Percentiles rank a stretch among this genome's conserved stretches.
phyloP scores from a whole-genome alignment of 352 stramenopile genomes.

The Phytophthora sojae region DNA sequence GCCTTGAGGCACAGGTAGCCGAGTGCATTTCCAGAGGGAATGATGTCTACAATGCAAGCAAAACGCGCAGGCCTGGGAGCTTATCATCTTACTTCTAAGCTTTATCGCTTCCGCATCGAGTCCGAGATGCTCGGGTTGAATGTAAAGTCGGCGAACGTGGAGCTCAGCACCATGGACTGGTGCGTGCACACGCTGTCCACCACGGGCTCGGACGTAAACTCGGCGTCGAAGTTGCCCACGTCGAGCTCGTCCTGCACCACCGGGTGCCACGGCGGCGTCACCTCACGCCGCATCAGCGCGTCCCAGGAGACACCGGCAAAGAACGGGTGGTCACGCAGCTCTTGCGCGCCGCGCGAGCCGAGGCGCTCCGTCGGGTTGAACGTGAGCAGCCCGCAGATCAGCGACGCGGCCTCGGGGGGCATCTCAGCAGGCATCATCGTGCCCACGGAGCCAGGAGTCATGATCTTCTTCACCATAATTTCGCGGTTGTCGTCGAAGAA shows the following conservation, averaged over 20 bases:
- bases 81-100: slow-evolving; percentile 29
- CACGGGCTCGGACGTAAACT: slow-evolving; percentile 81
- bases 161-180: slow-evolving; percentile 66
- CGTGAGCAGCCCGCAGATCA: slow-evolving; percentile 80
- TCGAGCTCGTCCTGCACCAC: slow-evolving; percentile 76
- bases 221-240: slow-evolving; percentile 79
- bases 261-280: slow-evolving; percentile 66
- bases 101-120: slow-evolving; percentile 56
- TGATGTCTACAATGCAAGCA: slow-evolving; percentile 8
- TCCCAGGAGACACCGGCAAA: slow-evolving; percentile 89
- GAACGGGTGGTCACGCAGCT: slow-evolving; percentile 88
- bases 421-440: slow-evolving; percentile 75
- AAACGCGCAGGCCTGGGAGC: slow-evolving; percentile 4
- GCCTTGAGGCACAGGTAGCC: background rate
- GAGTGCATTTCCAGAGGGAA: slow-evolving; percentile 4
- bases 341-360: slow-evolving; percentile 59
- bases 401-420: slow-evolving; percentile 66
- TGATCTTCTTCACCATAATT: slow-evolving; percentile 89
- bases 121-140: slow-evolving; percentile 73
- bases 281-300: slow-evolving; percentile 67
- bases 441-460: slow-evolving; percentile 68
- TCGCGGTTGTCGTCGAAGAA: slow-evolving; percentile 91
- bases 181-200: slow-evolving; percentile 79
- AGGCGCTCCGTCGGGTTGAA: slow-evolving; percentile 80
- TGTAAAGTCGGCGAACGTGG: slow-evolving; percentile 78